Percentiles rank a stretch among this genome's conserved stretches.
These are phyloP conservation scores for Coemansia sp. DNA, from an alignment of 192 early-diverging fungal genomes.

Conservation along the genomic window DNA sequence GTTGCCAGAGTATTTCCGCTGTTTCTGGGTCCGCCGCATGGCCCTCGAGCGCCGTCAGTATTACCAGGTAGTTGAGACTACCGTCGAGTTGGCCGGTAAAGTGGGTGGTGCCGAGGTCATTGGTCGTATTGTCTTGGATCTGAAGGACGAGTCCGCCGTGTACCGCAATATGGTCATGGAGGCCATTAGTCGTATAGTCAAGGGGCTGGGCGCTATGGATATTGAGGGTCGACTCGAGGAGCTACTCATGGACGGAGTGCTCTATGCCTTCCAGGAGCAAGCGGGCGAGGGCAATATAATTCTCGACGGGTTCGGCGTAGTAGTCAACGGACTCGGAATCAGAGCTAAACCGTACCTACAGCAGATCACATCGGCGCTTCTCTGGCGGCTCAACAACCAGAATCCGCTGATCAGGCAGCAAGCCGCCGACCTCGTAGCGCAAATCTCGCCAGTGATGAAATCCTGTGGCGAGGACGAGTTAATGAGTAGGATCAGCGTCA, in stretches of 20 bases:
- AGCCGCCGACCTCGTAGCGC: conserved; percentile 94
- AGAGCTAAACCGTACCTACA: conserved; percentile 92
- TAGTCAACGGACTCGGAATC: conserved; percentile 87
- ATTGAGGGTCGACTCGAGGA: conserved; percentile 91
- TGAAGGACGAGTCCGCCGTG: conserved; percentile 94
- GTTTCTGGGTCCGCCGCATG: conserved; percentile 98
- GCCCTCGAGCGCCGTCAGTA: conserved; percentile 94
- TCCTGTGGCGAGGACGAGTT: conserved; percentile 94
- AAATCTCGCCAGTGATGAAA: conserved; percentile 92
- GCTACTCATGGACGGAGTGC: conserved; percentile 93
- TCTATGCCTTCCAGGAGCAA: conserved; percentile 99
- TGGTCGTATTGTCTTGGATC: conserved; percentile 80
- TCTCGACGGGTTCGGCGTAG: conserved; percentile 93
- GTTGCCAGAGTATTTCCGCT: conserved; percentile 91
- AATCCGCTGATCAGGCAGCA: conserved; percentile 95
- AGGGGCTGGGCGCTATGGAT: conserved; percentile 83
- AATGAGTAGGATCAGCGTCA: conserved; percentile 90
- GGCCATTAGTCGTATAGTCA: conserved; percentile 83
- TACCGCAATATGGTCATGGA: conserved; percentile 99
- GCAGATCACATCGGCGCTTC: conserved; percentile 91
- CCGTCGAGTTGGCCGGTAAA: conserved; percentile 91
- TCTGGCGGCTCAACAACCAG: conserved; percentile 98
- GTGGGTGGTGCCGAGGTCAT: conserved; percentile 94
- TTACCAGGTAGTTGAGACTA: conserved; percentile 93
- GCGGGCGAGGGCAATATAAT: conserved; percentile 86